These are phyloP conservation scores for Entelexis sorbosivorans DNA, from an alignment of 1,139 yeast genomes.

Conservation along the genomic window DNA sequence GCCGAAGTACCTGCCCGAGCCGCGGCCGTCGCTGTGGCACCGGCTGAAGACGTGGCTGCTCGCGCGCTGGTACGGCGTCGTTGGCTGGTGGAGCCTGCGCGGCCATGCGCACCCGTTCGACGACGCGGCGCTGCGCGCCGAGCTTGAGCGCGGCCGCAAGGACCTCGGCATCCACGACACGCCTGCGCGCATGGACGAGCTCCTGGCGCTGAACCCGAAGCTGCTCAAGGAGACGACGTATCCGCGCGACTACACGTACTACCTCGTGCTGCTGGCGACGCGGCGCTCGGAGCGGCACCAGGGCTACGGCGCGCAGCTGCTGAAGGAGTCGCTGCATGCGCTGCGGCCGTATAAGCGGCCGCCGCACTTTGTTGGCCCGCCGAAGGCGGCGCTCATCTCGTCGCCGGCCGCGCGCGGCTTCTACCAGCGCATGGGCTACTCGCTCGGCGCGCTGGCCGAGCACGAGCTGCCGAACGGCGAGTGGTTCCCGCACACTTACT, in stretches of 20 bases:
- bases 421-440: constrained; percentile 10
- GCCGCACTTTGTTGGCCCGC: constrained; percentile 12
- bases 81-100: background rate
- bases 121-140: background rate
- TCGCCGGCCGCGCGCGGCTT: constrained; percentile 14
- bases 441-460: constrained; percentile 1
- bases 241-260: constrained; percentile 12
- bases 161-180: constrained; percentile 6
- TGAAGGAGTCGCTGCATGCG: constrained; percentile 4
- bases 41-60: constrained; percentile 2
- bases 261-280: constrained; percentile 1
- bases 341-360: constrained; percentile 4
- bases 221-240: constrained; percentile 6
- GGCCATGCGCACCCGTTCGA: background rate
- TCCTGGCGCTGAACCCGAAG: constrained; percentile 1
- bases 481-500: constrained; percentile 4
- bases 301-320: constrained; percentile 10
- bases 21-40: background rate
- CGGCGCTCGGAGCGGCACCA: constrained; percentile 5
- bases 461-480: constrained; percentile 8
- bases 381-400: constrained; percentile 7
- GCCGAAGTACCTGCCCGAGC: constrained; percentile 13
- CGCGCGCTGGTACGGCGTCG: background rate
- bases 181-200: constrained; percentile 4
- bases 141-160: background rate